These are phyloP conservation scores for Mrakiaceae sp. DNA, from an alignment of 1,284 basidiomycete genomes.

Conservation along the genomic window DNA sequence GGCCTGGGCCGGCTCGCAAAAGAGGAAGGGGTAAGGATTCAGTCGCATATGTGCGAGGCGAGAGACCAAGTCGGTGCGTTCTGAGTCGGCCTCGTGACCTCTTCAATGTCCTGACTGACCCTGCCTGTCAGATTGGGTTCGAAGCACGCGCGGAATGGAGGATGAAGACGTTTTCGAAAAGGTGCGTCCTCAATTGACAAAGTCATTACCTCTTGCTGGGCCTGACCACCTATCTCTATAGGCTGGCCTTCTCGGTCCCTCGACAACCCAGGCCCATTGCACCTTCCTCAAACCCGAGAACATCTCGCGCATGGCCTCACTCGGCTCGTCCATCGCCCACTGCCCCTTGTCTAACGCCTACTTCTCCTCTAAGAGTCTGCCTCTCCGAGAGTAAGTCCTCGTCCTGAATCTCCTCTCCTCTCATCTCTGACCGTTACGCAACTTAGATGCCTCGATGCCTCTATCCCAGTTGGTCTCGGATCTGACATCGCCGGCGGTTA, in stretches of 20 bases:
- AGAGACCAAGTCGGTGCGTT: slow-evolving; percentile 47
- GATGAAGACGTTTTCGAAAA: slow-evolving; percentile 63
- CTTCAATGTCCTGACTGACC: too few species aligned
- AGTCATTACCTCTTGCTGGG: not conserved
- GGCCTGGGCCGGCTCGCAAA: slow-evolving; percentile 47
- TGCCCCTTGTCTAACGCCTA: slow-evolving; percentile 78
- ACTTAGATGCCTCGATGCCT: slow-evolving; percentile 43
- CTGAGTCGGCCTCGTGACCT: too few species aligned
- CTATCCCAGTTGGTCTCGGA: slow-evolving; percentile 61
- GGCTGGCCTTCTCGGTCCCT: slow-evolving; percentile 48
- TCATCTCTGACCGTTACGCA: not conserved
- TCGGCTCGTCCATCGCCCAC: slow-evolving; percentile 58
- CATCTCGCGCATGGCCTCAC: slow-evolving; percentile 43
- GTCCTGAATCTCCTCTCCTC: not conserved
- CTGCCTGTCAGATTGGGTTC: slow-evolving; percentile 43
- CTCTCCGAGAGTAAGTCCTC: slow-evolving; percentile 46
- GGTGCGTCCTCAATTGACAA: slow-evolving; percentile 34
- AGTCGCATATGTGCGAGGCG: slow-evolving; percentile 67
- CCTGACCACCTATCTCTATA: slow-evolving; percentile 24
- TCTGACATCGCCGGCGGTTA: slow-evolving; percentile 79
- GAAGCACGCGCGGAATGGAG: slow-evolving; percentile 45
- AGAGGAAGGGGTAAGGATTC: slow-evolving; percentile 43
- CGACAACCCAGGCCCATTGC: slow-evolving; percentile 67
- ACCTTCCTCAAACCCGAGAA: slow-evolving; percentile 52
- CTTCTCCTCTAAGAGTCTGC: slow-evolving; percentile 63